Percentiles rank a stretch among this genome's conserved stretches.
Evolutionary conservation across 192 early-diverging fungal species (phyloP).

Genomic region (Backusella morwellensis): DNA sequence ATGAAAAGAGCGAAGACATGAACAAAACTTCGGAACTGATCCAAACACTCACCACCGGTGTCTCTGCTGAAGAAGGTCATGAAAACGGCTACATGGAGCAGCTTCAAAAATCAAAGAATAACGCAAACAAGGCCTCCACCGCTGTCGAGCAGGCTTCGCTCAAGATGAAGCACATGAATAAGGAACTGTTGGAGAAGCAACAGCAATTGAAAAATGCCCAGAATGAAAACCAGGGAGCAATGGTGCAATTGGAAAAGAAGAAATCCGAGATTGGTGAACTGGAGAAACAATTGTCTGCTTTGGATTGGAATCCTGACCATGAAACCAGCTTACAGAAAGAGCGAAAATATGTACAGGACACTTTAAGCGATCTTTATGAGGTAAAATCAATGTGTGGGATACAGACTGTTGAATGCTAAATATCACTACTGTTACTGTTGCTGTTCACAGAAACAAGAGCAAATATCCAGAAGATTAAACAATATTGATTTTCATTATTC

Average conservation of each 20-base stretch:
- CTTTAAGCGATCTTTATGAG: slow-evolving; percentile 37
- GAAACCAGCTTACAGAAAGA: slow-evolving; percentile 37
- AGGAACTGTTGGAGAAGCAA: slow-evolving; percentile 69
- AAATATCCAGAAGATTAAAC: slow-evolving; percentile 49
- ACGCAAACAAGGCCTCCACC: slow-evolving; percentile 60
- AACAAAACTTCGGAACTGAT: slow-evolving; percentile 79
- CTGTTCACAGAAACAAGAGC: slow-evolving; percentile 46
- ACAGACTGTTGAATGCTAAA: no score
- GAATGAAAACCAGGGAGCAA: slow-evolving; percentile 61
- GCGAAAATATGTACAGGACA: slow-evolving; percentile 24
- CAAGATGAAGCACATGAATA: slow-evolving; percentile 71
- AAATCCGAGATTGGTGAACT: slow-evolving; percentile 9
- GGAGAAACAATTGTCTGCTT: slow-evolving; percentile 26
- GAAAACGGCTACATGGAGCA: slow-evolving; percentile 98
- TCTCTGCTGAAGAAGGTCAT: slow-evolving; percentile 86
- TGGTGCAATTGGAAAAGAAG: slow-evolving; percentile 38
- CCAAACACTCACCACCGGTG: slow-evolving; percentile 90
- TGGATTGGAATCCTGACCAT: slow-evolving; percentile 46
- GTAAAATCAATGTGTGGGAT: slow-evolving; percentile 12
- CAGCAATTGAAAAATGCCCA: slow-evolving; percentile 67
- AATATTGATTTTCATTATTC: slow-evolving; percentile 78
- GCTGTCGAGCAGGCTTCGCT: slow-evolving; percentile 78
- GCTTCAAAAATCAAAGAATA: slow-evolving; percentile 74
- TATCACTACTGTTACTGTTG: not conserved
- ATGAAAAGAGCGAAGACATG: slow-evolving; percentile 56